Conservation (phyloP, 768 basidiomycete genomes). For the Botryobasidium botryosum region DNA sequence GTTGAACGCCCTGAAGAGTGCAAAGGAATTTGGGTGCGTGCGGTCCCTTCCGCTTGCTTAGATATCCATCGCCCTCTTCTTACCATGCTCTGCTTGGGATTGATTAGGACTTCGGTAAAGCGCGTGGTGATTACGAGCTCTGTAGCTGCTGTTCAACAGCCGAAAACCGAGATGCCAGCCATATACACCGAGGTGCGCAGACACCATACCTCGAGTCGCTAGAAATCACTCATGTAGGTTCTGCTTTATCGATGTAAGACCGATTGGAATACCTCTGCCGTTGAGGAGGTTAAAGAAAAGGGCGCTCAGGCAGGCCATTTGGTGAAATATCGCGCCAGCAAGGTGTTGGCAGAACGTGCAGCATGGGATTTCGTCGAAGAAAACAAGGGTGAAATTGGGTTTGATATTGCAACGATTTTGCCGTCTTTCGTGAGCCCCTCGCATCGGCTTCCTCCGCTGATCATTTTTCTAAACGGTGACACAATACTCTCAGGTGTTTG, state of each 20-base stretch:
- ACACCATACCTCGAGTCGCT: not conserved
- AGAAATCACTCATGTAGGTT: not conserved
- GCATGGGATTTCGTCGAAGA: conserved; percentile 18
- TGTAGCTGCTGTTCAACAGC: conserved; percentile 19
- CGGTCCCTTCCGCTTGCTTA: conserved; percentile 1
- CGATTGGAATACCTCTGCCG: conserved; percentile 17
- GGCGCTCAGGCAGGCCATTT: conserved; percentile 12
- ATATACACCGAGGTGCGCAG: conserved; percentile 14
- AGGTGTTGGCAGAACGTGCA: conserved; percentile 19
- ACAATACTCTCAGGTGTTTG: not conserved
- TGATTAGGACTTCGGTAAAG: conserved; percentile 14
- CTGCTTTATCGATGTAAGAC: conserved; percentile 3
- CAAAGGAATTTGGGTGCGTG: conserved; percentile 18
- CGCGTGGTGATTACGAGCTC: conserved; percentile 24
- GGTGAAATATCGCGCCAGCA: conserved; percentile 15
- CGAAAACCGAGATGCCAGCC: conserved; percentile 9
- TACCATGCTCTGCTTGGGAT: conserved; percentile 3
- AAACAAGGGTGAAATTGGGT: conserved; percentile 12
- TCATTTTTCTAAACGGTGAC: not conserved
- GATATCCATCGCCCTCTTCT: not conserved
- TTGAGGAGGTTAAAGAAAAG: conserved; percentile 13
- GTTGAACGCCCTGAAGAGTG: conserved; percentile 18
- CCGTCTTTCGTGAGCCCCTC: conserved; percentile 4
- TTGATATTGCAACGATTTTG: conserved; percentile 13
- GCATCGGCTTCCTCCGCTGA: not conserved